phyloP scores from a whole-genome alignment of 495 filamentous ascomycete genomes.

The Pseudomonodictys pantanalensis region DNA sequence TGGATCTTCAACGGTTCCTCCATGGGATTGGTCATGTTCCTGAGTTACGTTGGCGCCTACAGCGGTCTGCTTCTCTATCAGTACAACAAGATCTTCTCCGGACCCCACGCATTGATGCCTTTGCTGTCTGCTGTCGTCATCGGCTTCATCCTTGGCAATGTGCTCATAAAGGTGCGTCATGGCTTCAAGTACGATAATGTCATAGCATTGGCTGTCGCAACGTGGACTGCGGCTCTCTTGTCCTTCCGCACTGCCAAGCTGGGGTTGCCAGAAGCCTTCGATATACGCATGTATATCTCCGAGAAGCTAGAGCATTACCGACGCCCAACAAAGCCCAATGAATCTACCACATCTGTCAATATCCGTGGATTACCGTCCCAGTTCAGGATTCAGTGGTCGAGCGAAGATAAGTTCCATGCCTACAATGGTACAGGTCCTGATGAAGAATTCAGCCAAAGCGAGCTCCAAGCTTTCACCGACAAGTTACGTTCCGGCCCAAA shows the following conservation, averaged over 20 bases:
- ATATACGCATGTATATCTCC: constrained; percentile 7
- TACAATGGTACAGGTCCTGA: constrained; percentile 24
- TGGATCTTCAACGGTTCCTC: constrained; percentile 52
- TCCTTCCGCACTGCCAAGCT: constrained; percentile 44
- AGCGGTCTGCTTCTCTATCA: constrained; percentile 60
- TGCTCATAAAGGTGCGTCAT: constrained; percentile 25
- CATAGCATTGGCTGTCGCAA: constrained; percentile 51
- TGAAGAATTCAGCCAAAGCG: constrained; percentile 42
- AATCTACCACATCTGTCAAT: constrained; percentile 25
- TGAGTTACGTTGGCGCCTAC: constrained; percentile 54
- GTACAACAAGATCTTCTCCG: constrained; percentile 60
- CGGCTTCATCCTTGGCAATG: constrained; percentile 49
- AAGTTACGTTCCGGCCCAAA: constrained; percentile 33
- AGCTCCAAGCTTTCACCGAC: constrained; percentile 50
- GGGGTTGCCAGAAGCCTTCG: constrained; percentile 33
- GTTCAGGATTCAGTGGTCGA: constrained; percentile 31
- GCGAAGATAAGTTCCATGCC: constrained; percentile 23
- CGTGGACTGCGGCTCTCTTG: constrained; percentile 55
- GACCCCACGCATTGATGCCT: constrained; percentile 53
- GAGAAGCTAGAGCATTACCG: constrained; percentile 4
- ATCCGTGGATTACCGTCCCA: constrained; percentile 40
- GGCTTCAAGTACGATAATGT: constrained; percentile 50
- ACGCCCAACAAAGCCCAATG: not conserved
- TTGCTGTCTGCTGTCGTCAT: constrained; percentile 48
- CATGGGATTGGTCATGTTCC: constrained; percentile 51